Conservation (phyloP, 179 eudicot genomes). For the Nepenthes alata region DNA sequence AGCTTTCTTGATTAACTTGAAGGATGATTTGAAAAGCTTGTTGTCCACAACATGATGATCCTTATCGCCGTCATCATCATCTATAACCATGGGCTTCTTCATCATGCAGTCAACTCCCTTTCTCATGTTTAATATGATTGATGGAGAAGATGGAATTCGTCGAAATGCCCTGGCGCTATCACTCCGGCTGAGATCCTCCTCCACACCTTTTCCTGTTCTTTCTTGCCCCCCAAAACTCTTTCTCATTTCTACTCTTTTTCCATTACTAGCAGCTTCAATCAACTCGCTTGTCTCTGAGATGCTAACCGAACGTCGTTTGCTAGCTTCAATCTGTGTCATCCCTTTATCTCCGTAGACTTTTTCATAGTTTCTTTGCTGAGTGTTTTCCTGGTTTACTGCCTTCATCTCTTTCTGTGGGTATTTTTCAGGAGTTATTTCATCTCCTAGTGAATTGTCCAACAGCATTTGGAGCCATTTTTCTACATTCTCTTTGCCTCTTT, state of each 20-base stretch:
- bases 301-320: slow-evolving; percentile 12
- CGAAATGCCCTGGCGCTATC: slow-evolving; percentile 68
- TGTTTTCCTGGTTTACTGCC: slow-evolving; percentile 4
- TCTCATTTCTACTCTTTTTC: slow-evolving; percentile 23
- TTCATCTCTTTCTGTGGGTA: slow-evolving; percentile 35
- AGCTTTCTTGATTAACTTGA: slow-evolving; percentile 54
- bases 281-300: slow-evolving; percentile 11
- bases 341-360: slow-evolving; percentile 12
- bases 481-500: slow-evolving; percentile 71
- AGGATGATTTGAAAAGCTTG: slow-evolving; percentile 48
- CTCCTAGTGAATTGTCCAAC: slow-evolving; percentile 26
- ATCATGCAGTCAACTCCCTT: slow-evolving; percentile 83
- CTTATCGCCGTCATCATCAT: slow-evolving; percentile 33
- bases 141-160: slow-evolving; percentile 76
- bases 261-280: slow-evolving; percentile 6
- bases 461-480: slow-evolving; percentile 86
- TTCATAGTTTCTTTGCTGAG: slow-evolving; percentile 4
- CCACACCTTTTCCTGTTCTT: slow-evolving; percentile 18
- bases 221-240: slow-evolving; percentile 31
- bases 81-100: slow-evolving; percentile 54
- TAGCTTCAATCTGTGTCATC: slow-evolving; percentile 9
- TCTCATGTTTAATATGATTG: slow-evolving; percentile 60
- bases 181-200: slow-evolving; percentile 40
- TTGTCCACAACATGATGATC: slow-evolving; percentile 20
- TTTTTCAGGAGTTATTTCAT: slow-evolving; percentile 26